Evolutionary conservation across 169 alveolate genomes (phyloP).

Genomic region (Perkinsus chesapeaki): DNA sequence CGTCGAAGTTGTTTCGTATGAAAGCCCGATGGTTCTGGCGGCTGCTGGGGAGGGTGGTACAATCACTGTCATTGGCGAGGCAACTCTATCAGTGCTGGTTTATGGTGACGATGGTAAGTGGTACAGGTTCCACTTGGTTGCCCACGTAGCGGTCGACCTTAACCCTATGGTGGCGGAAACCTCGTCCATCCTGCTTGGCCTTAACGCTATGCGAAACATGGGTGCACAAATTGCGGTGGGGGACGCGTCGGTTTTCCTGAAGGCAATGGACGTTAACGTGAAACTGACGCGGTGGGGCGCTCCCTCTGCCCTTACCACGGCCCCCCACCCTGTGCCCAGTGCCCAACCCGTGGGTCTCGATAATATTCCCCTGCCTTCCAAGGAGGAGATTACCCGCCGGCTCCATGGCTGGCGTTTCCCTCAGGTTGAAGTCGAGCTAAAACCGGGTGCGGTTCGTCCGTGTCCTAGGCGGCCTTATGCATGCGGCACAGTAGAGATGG

Average conservation of each 20-base stretch:
- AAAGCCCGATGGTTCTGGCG: background rate
- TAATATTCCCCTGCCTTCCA: background rate
- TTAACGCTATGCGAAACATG: background rate
- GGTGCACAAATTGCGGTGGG: background rate
- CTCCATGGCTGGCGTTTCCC: background rate
- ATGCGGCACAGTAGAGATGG: background rate
- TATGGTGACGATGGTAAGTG: background rate
- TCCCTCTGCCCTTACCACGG: background rate
- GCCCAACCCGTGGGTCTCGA: background rate
- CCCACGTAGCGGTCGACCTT: background rate
- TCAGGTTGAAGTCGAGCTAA: background rate
- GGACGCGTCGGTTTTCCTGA: too few relatives aligned
- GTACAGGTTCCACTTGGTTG: too few relatives aligned
- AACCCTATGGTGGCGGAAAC: background rate
- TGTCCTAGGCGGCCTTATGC: background rate
- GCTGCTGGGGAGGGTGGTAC: background rate
- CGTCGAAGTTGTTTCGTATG: background rate
- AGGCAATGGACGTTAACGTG: too few relatives aligned
- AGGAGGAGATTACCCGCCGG: background rate
- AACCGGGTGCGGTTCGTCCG: background rate
- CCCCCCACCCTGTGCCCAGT: background rate
- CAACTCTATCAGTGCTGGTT: background rate
- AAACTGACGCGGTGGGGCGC: too few relatives aligned
- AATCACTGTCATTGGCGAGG: background rate
- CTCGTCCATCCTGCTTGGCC: background rate